phyloP scores from a whole-genome alignment of 2,329 filamentous ascomycete genomes.

The Apiospora phragmitis region DNA sequence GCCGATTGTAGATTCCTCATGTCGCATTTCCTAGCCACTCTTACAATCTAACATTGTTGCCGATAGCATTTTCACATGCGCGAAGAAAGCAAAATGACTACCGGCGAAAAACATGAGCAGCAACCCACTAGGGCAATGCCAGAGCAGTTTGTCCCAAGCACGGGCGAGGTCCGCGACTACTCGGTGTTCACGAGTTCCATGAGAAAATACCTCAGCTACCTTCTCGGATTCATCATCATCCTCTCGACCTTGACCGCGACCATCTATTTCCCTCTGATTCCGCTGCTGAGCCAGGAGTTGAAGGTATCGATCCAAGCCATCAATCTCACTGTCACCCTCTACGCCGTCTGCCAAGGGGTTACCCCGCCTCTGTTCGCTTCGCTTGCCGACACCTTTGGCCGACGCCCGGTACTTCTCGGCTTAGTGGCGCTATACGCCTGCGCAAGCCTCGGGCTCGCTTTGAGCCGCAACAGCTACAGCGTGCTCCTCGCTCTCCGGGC shows the following conservation, averaged over 20 bases:
- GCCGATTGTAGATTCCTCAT: too few relatives aligned
- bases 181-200: not conserved
- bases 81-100: too few relatives aligned
- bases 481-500: slow-evolving; percentile 38
- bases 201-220: not conserved
- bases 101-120: not conserved
- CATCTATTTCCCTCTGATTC: slow-evolving; percentile 17
- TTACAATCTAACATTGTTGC: too few relatives aligned
- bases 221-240: slow-evolving; percentile 14
- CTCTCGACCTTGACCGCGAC: slow-evolving; percentile 15
- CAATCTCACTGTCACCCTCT: slow-evolving; percentile 16
- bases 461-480: slow-evolving; percentile 36
- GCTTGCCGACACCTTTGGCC: slow-evolving; percentile 9
- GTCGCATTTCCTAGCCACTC: too few relatives aligned
- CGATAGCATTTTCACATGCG: too few relatives aligned
- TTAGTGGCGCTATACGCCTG: slow-evolving; percentile 38
- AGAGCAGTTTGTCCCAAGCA: fast-evolving
- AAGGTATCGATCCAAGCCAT: slow-evolving; percentile 13
- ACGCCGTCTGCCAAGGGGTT: slow-evolving; percentile 12
- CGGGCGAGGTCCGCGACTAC: not conserved
- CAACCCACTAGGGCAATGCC: not conserved
- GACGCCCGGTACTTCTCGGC: not conserved
- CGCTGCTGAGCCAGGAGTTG: slow-evolving; percentile 4
- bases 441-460: slow-evolving; percentile 40
- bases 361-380: slow-evolving; percentile 10